A percentile compares a stretch with the other conserved stretches of the same genome.
Evolutionary conservation across 2,329 filamentous ascomycete species (phyloP).

Genomic region (Torrubiellomyces zombiae): DNA sequence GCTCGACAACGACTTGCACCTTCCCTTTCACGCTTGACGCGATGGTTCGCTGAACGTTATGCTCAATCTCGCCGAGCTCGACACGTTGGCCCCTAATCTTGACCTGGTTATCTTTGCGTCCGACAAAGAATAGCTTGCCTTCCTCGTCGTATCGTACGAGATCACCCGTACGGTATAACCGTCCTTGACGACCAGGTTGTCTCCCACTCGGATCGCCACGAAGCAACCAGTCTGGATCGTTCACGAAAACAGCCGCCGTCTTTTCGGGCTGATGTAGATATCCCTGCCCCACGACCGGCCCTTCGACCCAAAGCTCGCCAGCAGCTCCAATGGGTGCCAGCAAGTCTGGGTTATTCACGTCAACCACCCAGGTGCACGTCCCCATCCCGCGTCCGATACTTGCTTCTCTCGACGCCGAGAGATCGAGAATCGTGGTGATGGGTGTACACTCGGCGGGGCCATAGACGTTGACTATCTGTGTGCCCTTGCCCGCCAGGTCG

Average conservation of each 20-base stretch:
- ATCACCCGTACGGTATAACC: slow-evolving; percentile 19
- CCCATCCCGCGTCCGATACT: slow-evolving; percentile 2
- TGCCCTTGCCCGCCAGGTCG: neutral
- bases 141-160: slow-evolving; percentile 15
- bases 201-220: slow-evolving; percentile 6
- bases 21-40: neutral
- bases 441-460: slow-evolving; percentile 3
- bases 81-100: slow-evolving; percentile 36
- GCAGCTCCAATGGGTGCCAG: slow-evolving; percentile 4
- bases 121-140: slow-evolving; percentile 21
- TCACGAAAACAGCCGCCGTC: slow-evolving; percentile 4
- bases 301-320: slow-evolving; percentile 6
- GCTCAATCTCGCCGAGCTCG: slow-evolving; percentile 5
- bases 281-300: slow-evolving; percentile 6
- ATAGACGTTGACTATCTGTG: slow-evolving; percentile 3
- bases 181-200: slow-evolving; percentile 2
- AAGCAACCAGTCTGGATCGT: slow-evolving; percentile 17
- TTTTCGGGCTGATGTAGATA: slow-evolving; percentile 6
- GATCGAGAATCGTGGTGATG: neutral
- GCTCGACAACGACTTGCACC: slow-evolving; percentile 1
- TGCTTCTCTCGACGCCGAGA: neutral
- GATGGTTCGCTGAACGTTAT: slow-evolving; percentile 3
- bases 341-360: slow-evolving; percentile 1
- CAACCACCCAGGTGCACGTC: slow-evolving; percentile 5
- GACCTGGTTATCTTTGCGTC: slow-evolving; percentile 35